Base-by-base conservation (phyloP, 2,329 filamentous ascomycete species). In the Aspergillus hortae region DNA sequence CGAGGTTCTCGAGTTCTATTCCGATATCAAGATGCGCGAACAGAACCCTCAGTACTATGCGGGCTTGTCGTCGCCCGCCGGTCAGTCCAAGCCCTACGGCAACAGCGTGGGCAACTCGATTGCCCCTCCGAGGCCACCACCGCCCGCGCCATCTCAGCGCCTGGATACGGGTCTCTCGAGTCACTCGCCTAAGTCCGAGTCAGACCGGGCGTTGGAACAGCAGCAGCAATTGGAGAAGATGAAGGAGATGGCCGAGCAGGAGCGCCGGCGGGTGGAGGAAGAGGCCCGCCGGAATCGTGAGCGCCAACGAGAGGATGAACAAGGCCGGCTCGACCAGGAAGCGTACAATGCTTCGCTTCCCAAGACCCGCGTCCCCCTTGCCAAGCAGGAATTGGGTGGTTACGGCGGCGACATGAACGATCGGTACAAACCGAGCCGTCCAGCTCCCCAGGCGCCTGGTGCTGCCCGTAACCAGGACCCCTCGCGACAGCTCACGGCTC, bases 321-420 rank as follows among this genome's bases (percentile, higher is more conserved):
- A 86, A 63, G 81, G 81, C 49, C 81, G 89, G 49, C 83, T 87
- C 58, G 90, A 96, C 47, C 79, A 89, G 61, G 91, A 94, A 67
- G 89, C 85, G 15, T 96, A 96, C 72, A 96, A 97, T 70, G 88
- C 90, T 33, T 90, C 89, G 21, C 75, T 96, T 54, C 92, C 91
- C 30, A 88, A 95, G 77, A 86, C 81, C 57, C 90, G 89, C 67
- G 75, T 85, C 10, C 89, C 90, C 2, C 66, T 94, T 59, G 91
- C 92, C 30, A 90, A 97, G 69, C 92, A 96, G 72, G 94, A 97
- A 70, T 76, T 97, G 60, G 90, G 89, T 52, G 86, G 86, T 30
- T 88, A 84, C 56, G 80, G 83, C 36, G 77, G 80, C 42, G 78
- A 78, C n/a, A 62, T 60, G 55, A 65, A 69, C 53, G 68, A 62